These are phyloP conservation scores for Adansonia madagascariensis DNA, from an alignment of 441 rosid genomes.

Conservation along the genomic window DNA sequence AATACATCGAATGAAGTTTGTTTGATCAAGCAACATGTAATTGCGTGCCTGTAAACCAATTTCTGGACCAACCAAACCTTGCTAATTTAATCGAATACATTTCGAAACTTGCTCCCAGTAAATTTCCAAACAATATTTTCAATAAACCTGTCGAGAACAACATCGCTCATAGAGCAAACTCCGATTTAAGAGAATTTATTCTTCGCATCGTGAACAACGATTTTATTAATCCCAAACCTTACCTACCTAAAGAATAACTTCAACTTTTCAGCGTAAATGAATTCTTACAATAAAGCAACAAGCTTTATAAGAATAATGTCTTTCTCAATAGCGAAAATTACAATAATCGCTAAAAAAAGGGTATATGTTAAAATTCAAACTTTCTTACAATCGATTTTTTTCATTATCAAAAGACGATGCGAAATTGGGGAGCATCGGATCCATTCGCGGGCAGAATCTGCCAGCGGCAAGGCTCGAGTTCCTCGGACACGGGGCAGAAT, in stretches of 20 bases:
- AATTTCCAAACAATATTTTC: not conserved
- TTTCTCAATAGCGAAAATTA: not conserved
- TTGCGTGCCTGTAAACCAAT: not conserved
- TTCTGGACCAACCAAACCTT: not conserved
- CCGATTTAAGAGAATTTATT: not conserved
- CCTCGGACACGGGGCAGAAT: slow-evolving; percentile 89
- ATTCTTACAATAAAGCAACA: not conserved
- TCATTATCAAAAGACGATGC: slow-evolving; percentile 67
- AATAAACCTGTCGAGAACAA: too few species aligned
- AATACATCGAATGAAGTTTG: not conserved
- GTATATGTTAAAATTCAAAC: not conserved
- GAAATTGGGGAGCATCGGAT: slow-evolving; percentile 84
- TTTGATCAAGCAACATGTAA: not conserved
- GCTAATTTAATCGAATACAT: not conserved
- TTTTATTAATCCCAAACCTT: not conserved
- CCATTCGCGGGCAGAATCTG: slow-evolving; percentile 71
- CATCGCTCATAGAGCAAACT: not conserved
- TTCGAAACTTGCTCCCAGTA: not conserved
- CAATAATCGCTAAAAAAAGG: not conserved
- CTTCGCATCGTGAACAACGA: not conserved
- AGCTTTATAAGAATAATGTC: not conserved
- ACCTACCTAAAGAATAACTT: not conserved
- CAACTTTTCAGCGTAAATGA: too few species aligned
- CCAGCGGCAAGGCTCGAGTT: slow-evolving; percentile 98
- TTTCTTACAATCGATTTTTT: slow-evolving; percentile 5